phyloP scores from a whole-genome alignment of 176 grass and related monocot species.

The Melocanna baccifera region DNA sequence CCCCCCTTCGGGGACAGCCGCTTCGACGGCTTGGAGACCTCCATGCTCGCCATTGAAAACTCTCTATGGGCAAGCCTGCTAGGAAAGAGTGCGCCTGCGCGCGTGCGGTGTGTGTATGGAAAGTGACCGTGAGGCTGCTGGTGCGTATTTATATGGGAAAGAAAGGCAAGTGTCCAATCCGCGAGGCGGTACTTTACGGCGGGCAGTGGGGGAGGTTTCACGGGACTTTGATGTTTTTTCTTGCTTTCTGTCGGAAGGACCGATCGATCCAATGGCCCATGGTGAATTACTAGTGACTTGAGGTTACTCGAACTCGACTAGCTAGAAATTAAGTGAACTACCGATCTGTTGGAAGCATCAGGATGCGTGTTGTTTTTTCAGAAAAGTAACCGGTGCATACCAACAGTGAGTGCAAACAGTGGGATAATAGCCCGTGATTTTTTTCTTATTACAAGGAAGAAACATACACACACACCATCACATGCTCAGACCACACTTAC shows the following conservation, averaged over 20 bases:
- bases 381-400: too few species aligned
- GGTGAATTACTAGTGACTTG: neutral
- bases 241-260: constrained; percentile 18
- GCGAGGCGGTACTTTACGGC: neutral
- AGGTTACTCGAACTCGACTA: neutral
- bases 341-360: too few species aligned
- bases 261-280: neutral
- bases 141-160: constrained; percentile 15
- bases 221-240: neutral
- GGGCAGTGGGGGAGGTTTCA: constrained; percentile 25
- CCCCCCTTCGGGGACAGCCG: constrained; percentile 47
- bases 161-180: neutral
- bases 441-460: too few species aligned
- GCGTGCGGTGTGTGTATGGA: neutral
- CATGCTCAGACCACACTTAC: too few species aligned
- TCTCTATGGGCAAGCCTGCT: neutral
- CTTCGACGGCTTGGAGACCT: constrained; percentile 45
- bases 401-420: too few species aligned
- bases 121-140: neutral
- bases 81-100: neutral
- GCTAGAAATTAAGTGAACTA: too few species aligned
- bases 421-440: too few species aligned
- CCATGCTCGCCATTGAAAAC: constrained; percentile 41
- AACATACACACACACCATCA: too few species aligned
- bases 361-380: too few species aligned